Evolutionary conservation across 257 asterid species (phyloP), one percentile per base, ranked within the genome.

Genomic region (Ophiorrhiza pumila): DNA sequence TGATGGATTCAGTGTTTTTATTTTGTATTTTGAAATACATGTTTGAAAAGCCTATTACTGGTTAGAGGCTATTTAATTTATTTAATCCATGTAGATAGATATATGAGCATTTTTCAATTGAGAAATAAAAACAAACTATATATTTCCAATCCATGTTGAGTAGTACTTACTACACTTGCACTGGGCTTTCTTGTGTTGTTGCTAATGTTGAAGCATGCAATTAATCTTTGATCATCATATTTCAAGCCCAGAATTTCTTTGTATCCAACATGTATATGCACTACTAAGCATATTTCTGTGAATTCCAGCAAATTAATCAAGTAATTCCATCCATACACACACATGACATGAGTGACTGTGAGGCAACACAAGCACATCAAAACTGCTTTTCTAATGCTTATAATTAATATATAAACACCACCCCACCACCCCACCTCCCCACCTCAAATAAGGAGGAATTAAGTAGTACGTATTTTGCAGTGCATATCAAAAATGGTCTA

Each of bases 21-120:
- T 45, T 74, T 74, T 60, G 45, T 37, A n/a, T 74, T n/a, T n/a
- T 74, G 60, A 37, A 68, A 64, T 68, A 55, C 71, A 70, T 80
- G 72, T 23, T 52, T 43, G 45, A 65, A 68, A 65, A 45, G 69
- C n/a, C n/a, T n/a, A n/a, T 18, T 70, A 25, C 11, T 31, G 32
- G 41, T 76, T 55, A 29, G 78, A 80, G 81, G 79, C 65, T 63
- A 47, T 74, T 52, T 42, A 64, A 46, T 74, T 59, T 63, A 47
- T 74, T 52, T 42, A 64, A 46, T 74, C 65, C 23, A n/a, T 74
- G 69, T 69, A 79, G 76, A 79, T 74, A 65, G n/a, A n/a, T n/a
- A n/a, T n/a, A n/a, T 64, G 80, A 74, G 71, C 73, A 52, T 52
- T 53, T 65, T 63, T 55, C 14, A 50, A 18, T 20, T 39, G 4